A percentile compares a stretch with the other conserved stretches of the same genome.
Evolutionary conservation across 805 yeast species (phyloP).

Genomic region (Hanseniaspora vineae): DNA sequence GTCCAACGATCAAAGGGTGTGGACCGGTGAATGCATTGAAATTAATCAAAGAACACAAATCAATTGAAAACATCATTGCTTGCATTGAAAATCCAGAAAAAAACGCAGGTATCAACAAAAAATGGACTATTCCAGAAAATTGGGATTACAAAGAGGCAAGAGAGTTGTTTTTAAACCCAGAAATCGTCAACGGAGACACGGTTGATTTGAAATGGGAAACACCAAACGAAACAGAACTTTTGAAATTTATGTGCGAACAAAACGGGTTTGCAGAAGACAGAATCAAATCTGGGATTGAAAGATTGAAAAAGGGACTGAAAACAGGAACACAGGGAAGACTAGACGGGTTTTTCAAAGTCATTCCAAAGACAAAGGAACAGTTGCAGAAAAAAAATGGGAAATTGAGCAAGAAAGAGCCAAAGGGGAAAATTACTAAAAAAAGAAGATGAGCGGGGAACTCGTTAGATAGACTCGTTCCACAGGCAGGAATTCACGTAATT

Average conservation of each 20-base stretch:
- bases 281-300: slow-evolving; percentile 74
- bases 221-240: slow-evolving; percentile 76
- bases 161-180: slow-evolving; percentile 72
- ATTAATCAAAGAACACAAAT: slow-evolving; percentile 71
- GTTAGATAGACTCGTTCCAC: background rate
- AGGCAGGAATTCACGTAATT: too few species aligned
- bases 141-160: slow-evolving; percentile 92
- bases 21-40: slow-evolving; percentile 94
- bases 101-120: slow-evolving; percentile 19
- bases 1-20: slow-evolving; percentile 88
- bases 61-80: slow-evolving; percentile 67
- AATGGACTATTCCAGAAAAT: slow-evolving; percentile 73
- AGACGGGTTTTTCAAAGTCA: slow-evolving; percentile 79
- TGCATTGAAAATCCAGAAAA: slow-evolving; percentile 34
- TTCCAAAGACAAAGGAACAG: slow-evolving; percentile 38
- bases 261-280: slow-evolving; percentile 93
- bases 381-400: slow-evolving; percentile 14
- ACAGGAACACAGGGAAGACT: slow-evolving; percentile 82
- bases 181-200: slow-evolving; percentile 48
- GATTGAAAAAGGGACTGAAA: slow-evolving; percentile 71
- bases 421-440: slow-evolving; percentile 1
- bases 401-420: slow-evolving; percentile 1
- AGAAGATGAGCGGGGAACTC: background rate
- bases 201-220: slow-evolving; percentile 73
- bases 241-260: slow-evolving; percentile 70